Evolutionary conservation across 331 rosid species (phyloP).

Genomic region (Spiraea crenata): DNA sequence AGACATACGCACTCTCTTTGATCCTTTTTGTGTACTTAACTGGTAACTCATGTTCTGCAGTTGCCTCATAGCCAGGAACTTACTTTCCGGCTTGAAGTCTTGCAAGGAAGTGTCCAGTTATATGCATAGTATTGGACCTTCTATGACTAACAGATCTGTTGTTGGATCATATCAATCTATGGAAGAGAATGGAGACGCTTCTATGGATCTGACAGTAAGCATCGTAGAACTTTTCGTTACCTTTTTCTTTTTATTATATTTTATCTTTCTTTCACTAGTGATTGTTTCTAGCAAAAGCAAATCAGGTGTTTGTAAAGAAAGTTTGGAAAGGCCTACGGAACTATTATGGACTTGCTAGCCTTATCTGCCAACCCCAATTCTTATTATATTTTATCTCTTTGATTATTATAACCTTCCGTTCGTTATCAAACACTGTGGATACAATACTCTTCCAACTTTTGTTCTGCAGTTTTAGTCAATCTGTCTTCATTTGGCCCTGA

Average conservation of each 20-base stretch:
- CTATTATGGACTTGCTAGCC: neutral
- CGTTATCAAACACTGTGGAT: neutral
- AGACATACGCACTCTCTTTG: neutral
- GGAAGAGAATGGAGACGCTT: constrained; percentile 61
- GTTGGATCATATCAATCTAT: constrained; percentile 46
- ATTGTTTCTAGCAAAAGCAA: no score
- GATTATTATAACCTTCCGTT: neutral
- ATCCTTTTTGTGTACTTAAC: constrained; percentile 23
- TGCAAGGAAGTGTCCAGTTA: constrained; percentile 76
- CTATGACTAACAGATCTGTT: constrained; percentile 44
- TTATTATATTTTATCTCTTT: no score
- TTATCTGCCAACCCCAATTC: no score
- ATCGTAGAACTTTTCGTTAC: constrained; percentile 13
- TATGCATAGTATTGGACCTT: constrained; percentile 72
- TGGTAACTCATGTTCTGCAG: constrained; percentile 50
- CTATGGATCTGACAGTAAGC: constrained; percentile 58
- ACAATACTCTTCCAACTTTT: constrained; percentile 2
- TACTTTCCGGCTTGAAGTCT: constrained; percentile 91
- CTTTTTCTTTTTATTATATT: constrained; percentile 10
- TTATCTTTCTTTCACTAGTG: constrained; percentile 5
- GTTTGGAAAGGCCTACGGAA: neutral
- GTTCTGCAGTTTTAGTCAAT: constrained; percentile 18
- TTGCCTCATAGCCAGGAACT: constrained; percentile 95
- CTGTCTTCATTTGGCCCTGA: constrained; percentile 22
- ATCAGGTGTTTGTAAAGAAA: neutral